Evolutionary conservation across 1,284 basidiomycete species (phyloP), one percentile per base, ranked within the genome.

Genomic region (Rhodotorula sp.): DNA sequence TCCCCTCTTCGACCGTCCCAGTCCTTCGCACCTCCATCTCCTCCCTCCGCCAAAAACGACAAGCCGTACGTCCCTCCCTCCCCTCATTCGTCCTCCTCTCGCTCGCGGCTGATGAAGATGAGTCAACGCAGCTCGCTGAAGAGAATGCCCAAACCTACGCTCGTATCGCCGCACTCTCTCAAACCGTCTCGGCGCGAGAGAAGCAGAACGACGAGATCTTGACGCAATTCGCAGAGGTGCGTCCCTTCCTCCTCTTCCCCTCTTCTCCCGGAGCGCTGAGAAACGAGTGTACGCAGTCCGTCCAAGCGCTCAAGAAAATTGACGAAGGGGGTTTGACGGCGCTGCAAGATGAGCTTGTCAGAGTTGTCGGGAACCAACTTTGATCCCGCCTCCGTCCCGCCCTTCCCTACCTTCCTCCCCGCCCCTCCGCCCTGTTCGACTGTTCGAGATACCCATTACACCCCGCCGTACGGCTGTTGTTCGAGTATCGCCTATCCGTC

Each of bases 201-300:
- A 39, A 20, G 22, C 68, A 70, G 53, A 64, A 66, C 36, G 61
- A 57, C 24, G 62, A 59, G 27, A 70, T 70, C 39, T n/a, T 70
- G 30, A 24, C 20, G 2, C 57, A 63, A n/a, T 70, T 66, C 27
- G 22, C 49, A 11, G 58, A 58, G 47, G 68, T 70, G 29, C 55
- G 59, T 27, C n/a, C 36, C 17, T 22, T 20, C 32, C 53, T 24
- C 32, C 17, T 4, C 34, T 30, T 20, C 29, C 44, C 11, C 27
- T 13, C n/a, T 9, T 36, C 22, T 2, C 29, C n/a, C 36, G 17
- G 24, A 10, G 11, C 44, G 2, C 20, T 11, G 22, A 20, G 17
- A 1, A n/a, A 4, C 6, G 3, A 7, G 27, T 20, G 22, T 6
- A 5, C 9, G 47, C 64, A 66, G 64, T 39, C 53, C 8, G 44